phyloP scores from a whole-genome alignment of 352 stramenopile genomes.

The Phytophthora aleatoria region DNA sequence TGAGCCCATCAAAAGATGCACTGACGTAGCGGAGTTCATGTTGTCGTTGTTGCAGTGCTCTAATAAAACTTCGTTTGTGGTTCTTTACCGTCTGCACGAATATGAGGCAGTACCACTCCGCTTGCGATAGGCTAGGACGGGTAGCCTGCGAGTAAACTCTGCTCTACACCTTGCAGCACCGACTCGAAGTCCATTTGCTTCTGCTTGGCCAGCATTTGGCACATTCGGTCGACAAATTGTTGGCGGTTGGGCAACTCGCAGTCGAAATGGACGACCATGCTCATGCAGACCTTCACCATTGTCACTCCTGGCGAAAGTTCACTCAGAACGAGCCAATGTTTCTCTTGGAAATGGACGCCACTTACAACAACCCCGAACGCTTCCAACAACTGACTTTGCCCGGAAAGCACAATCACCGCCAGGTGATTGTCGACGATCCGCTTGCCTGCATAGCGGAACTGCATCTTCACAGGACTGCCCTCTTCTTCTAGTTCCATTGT shows the following conservation, averaged over 20 bases:
- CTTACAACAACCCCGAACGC: not conserved
- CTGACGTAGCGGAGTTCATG: slow-evolving; percentile 2
- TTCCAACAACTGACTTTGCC: slow-evolving; percentile 5
- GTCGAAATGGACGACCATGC: slow-evolving; percentile 1
- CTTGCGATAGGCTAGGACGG: not conserved
- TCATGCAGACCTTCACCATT: slow-evolving; percentile 10
- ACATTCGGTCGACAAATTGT: not conserved
- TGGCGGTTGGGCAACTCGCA: not conserved
- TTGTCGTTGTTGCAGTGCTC: slow-evolving; percentile 1
- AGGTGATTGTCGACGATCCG: not conserved
- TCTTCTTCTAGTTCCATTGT: slow-evolving; percentile 4
- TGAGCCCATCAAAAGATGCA: not conserved
- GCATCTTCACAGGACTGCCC: not conserved
- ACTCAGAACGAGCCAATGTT: slow-evolving; percentile 5
- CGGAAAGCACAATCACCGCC: slow-evolving; percentile 6
- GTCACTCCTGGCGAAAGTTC: not conserved
- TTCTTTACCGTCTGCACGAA: not conserved
- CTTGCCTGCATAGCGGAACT: slow-evolving; percentile 11
- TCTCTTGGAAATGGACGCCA: slow-evolving; percentile 7
- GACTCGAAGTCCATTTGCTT: slow-evolving; percentile 11
- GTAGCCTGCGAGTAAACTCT: not conserved
- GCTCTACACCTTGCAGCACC: not conserved
- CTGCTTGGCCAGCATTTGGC: not conserved
- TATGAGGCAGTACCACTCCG: not conserved
- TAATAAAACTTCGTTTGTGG: slow-evolving; percentile 2